Percentiles rank a stretch among this genome's conserved stretches.
These are phyloP conservation scores for Monosporascus sp. DNA, from an alignment of 2,329 filamentous ascomycete species.

Conservation along the genomic window DNA sequence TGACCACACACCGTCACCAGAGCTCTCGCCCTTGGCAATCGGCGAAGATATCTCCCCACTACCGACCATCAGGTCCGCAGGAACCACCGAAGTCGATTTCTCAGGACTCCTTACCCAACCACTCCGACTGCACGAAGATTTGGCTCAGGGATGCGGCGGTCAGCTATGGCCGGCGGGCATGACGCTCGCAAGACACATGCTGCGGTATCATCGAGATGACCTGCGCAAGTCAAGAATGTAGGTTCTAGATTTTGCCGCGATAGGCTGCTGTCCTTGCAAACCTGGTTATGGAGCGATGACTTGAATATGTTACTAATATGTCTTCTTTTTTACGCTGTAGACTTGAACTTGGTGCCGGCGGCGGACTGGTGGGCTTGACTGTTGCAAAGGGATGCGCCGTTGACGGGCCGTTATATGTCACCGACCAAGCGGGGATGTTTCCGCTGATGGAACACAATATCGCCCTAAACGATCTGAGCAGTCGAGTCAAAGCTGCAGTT, in stretches of 20 bases:
- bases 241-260: conserved; percentile 28
- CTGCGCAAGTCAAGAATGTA: conserved; percentile 68
- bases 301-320: neutral
- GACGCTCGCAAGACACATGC: conserved; percentile 79
- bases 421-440: conserved; percentile 84
- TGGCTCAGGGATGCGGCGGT: conserved; percentile 83
- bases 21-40: conserved; percentile 45
- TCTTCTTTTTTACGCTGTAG: conserved; percentile 37
- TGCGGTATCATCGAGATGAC: conserved; percentile 63
- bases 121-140: conserved; percentile 76
- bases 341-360: conserved; percentile 86
- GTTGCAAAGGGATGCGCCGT: conserved; percentile 52
- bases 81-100: conserved; percentile 54
- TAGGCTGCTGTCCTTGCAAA: neutral
- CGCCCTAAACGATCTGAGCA: conserved; percentile 65
- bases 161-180: conserved; percentile 93
- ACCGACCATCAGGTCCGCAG: conserved; percentile 50
- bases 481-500: conserved; percentile 59
- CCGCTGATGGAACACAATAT: conserved; percentile 84
- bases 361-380: conserved; percentile 73
- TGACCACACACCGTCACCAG: conserved; percentile 36
- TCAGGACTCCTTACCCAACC: conserved; percentile 66
- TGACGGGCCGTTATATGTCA: conserved; percentile 62
- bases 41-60: conserved; percentile 54
- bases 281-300: neutral